Base-by-base conservation (phyloP, 1,284 basidiomycete species). In the Pascua guehoae region DNA sequence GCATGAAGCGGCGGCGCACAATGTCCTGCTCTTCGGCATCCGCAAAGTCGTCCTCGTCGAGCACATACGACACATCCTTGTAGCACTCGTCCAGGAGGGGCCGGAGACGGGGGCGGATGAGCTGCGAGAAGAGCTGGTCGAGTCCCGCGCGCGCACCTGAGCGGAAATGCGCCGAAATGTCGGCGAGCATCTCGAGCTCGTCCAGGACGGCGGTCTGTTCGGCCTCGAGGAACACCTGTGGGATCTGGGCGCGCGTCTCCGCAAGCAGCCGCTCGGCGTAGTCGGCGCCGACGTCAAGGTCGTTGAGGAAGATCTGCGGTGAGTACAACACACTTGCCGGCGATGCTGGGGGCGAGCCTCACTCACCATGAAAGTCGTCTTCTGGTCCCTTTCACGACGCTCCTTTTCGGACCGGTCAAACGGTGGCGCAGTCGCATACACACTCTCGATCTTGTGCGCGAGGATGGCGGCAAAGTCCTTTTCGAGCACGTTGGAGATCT, bases 121-220 rank as follows among this genome's bases (percentile, higher is more conserved):
- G 81, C 69, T 96, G 91, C 63, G 91, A 94, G 80, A 98, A 98
- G 18, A 98, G 80, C 67, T 94, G 91, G 65, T 98, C 95, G 43
- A 97, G 81, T 40, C 94, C 91, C 11, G 84, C 81, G 86, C 87
- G 86, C 52, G 89, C 78, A 1, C 84, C 84, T 1, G 84, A 82
- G 40, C 85, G 82, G 70, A 94, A 86, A 65, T 86, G 87, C 1
- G 81, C 78, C 1, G 83, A 82, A n/a, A 73, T 59, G 41, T 73
- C 68, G 5, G 58, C 57, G 32, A 77, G 54, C 8, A 46, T 39
- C 10, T 66, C 64, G n/a, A 76, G 54, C 60, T 77, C 72, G 9
- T 68, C 67, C 36, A 60, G 60, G 2, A 75, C 70, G 5, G 41
- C 49, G 4, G 47, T 40, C 4, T 84, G 80, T 60, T 93, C 88